Evolutionary conservation across 2,329 filamentous ascomycete genomes (phyloP).

Genomic region (Clarireedia sp.): DNA sequence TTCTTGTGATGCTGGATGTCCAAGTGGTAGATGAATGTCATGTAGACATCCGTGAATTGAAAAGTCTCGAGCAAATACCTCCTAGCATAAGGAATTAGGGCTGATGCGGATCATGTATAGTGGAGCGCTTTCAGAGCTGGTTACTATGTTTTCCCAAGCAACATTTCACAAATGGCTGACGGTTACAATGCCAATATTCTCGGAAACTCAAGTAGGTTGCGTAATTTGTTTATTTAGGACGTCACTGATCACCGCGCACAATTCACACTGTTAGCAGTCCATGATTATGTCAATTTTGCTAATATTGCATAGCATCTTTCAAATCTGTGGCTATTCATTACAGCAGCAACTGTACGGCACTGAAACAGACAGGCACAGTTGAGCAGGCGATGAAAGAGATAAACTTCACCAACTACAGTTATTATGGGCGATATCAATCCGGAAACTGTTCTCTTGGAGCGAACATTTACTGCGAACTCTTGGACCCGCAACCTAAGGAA

Average conservation of each 20-base stretch:
- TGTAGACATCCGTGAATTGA: too few species aligned
- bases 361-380: neutral
- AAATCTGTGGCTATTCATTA: constrained; percentile 11
- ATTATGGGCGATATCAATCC: neutral
- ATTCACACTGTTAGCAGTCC: too few species aligned
- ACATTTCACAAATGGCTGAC: neutral
- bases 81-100: too few species aligned
- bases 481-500: constrained; percentile 6
- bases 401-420: neutral
- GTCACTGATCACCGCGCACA: neutral
- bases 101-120: neutral
- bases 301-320: constrained; percentile 9
- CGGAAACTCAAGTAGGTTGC: constrained; percentile 5
- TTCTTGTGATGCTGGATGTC: too few species aligned
- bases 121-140: constrained; percentile 16
- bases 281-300: neutral
- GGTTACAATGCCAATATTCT: neutral
- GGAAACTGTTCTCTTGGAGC: constrained; percentile 3
- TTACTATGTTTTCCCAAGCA: constrained; percentile 9
- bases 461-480: constrained; percentile 2
- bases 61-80: too few species aligned
- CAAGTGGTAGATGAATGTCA: too few species aligned
- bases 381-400: neutral
- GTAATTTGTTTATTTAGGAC: neutral
- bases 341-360: constrained; percentile 9